Evolutionary conservation across 2,329 filamentous ascomycete species (phyloP), one percentile per base, ranked within the genome.

Genomic region (Aureobasidium sp.): DNA sequence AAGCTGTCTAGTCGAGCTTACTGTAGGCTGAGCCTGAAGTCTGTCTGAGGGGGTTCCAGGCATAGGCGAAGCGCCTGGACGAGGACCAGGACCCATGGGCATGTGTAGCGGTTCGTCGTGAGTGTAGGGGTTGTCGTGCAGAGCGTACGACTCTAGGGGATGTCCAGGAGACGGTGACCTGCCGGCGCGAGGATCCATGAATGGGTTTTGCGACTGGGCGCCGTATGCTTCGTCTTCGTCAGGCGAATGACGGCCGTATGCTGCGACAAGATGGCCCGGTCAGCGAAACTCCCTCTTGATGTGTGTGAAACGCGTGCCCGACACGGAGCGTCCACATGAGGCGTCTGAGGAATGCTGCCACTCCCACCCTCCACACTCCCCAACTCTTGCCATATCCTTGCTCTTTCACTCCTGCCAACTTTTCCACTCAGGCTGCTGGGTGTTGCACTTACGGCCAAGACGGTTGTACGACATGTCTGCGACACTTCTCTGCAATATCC

Each of bases 1-100:
- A 41, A n/a, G 27, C n/a, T n/a, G 37, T 29, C 41, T 21, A 16
- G 6, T 14, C 42, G 32, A 32, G 82, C 88, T 79, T 75, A 93
- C 89, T 61, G 92, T 93, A 54, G 91, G 90, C 74, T 97, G 92
- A 66, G 92, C 82, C 62, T 88, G 85, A 55, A 97, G 79, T 62
- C 87, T 82, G 75, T 97, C 93, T 69, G 85, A 86, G 1, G 87
- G 84, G 25, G 85, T 86, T 30, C 32, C 54, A 13, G 39, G 41
- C 53, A 57, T 44, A 11, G 53, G 53, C 9, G 53, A 44, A 7
- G 39, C 39, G 63, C 78, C 75, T 54, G 74, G 71, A 29, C 74
- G 75, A 32, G 78, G 74, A 50, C 81, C 76, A 61, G 82, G 82
- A 4, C 83, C 85, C 75, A 83, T 81, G 63, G 87, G 88, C 72